phyloP scores from a whole-genome alignment of 306 rosid species.

The Malus domestica region DNA sequence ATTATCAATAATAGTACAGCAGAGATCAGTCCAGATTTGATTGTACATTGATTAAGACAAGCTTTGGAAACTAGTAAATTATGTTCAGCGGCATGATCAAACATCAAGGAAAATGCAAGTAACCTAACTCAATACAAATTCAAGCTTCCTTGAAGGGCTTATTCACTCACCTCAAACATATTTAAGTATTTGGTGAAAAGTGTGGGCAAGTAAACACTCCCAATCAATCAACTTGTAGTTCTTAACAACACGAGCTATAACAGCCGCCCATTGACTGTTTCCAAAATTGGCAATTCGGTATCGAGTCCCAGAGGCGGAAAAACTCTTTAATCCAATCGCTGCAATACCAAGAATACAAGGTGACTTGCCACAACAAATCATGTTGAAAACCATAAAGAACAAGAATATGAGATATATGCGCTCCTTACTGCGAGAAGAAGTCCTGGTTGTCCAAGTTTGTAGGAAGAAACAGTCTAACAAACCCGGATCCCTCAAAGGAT shows the following conservation, averaged over 20 bases:
- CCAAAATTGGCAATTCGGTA: conserved; percentile 98
- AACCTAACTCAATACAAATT: conserved; percentile 13
- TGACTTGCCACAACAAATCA: conserved; percentile 18
- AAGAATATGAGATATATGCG: conserved; percentile 15
- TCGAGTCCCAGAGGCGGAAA: conserved; percentile 73
- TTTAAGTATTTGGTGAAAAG: conserved; percentile 90
- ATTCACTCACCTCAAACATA: conserved; percentile 88
- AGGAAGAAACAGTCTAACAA: conserved; percentile 91
- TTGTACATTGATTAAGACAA: conserved; percentile 1
- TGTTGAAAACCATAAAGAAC: conserved; percentile 17
- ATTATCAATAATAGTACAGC: not conserved
- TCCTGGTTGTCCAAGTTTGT: conserved; percentile 75
- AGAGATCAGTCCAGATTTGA: conserved; percentile 1
- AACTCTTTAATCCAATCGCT: conserved; percentile 80
- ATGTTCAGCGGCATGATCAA: not conserved
- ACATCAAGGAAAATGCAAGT: not conserved
- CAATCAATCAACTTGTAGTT: conserved; percentile 64
- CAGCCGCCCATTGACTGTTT: conserved; percentile 95
- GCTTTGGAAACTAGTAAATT: not conserved
- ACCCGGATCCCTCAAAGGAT: conserved; percentile 96
- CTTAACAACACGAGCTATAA: conserved; percentile 82
- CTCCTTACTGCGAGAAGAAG: conserved; percentile 77
- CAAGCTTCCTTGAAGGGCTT: conserved; percentile 14
- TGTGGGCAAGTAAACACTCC: conserved; percentile 74
- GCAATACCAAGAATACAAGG: conserved; percentile 25